Evolutionary conservation across 495 filamentous ascomycete genomes (phyloP).

Genomic region (Echria macrotheca): DNA sequence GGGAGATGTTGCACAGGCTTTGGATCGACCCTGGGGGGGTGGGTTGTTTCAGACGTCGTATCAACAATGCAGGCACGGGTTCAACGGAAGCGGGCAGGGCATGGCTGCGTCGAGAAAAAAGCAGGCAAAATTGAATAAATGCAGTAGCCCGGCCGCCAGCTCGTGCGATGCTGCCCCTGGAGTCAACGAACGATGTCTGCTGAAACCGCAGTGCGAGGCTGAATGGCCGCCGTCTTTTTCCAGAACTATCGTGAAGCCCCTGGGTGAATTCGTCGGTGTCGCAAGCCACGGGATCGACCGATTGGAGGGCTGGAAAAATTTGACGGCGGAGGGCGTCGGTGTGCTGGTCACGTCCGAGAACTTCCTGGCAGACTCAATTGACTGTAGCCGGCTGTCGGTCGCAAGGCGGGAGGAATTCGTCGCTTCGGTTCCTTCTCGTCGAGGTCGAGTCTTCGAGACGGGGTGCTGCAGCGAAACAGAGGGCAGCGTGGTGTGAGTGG

Average conservation of each 20-base stretch:
- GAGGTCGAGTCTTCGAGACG: background rate
- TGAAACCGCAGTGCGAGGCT: constrained; percentile 7
- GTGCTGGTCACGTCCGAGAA: no score
- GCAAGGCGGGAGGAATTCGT: background rate
- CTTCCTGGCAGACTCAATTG: no score
- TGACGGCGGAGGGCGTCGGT: no score
- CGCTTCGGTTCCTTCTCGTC: background rate
- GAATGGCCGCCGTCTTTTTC: constrained; percentile 1
- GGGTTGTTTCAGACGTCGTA: constrained; percentile 32
- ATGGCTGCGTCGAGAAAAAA: constrained; percentile 16
- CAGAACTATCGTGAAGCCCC: background rate
- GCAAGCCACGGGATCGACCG: no score
- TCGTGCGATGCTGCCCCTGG: background rate
- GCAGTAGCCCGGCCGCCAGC: background rate
- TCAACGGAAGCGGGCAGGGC: constrained; percentile 18
- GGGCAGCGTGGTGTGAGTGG: background rate
- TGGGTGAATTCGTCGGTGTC: constrained; percentile 2
- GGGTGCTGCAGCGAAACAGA: constrained; percentile 3
- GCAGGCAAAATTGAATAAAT: constrained; percentile 14
- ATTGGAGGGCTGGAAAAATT: no score
- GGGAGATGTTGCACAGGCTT: constrained; percentile 15
- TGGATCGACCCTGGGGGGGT: constrained; percentile 19
- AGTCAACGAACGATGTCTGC: background rate
- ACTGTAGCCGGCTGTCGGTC: background rate
- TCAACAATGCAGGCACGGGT: constrained; percentile 31